Base-by-base conservation (phyloP, 225 moss, liverwort and hornwort genomes). In the Bryoerythrophyllum caledonicum region DNA sequence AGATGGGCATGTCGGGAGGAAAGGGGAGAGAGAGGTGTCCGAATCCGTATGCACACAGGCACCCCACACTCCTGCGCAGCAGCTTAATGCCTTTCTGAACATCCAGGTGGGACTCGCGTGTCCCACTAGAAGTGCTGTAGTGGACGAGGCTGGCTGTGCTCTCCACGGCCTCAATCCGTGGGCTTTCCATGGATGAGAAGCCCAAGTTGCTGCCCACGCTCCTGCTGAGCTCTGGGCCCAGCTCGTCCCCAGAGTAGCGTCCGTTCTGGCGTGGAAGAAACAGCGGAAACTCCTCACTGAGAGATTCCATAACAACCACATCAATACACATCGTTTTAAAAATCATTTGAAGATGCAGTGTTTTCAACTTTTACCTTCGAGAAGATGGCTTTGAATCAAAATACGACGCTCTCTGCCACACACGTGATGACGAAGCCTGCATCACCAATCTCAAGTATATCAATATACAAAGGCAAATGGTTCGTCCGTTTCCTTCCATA, bases 401-500 rank as follows among this genome's bases (percentile, higher is more conserved):
- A 77, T 99, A 95, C 25, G 95, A 95, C 74, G 90, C 88, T 79
- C 95, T 86, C 83, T 99, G 99, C 99, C 99, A 99, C 65, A 99
- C 90, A 23, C 95, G 90, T 54, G 99, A 99, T 60, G 99, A 99
- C 14, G 99, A 99, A 46, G 95, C 93, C 99, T 99, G 84, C 76
- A 64, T 55, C 37, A 74, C 57, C 44, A 67, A n/a, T n/a, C n/a
- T 67, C 21, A 20, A 70, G 25, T 48, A 10, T 14, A 59, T 67
- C 52, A 75, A 60, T 49, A 53, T 11, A 23, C 8, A 38, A 28
- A 43, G n/a, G 21, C 27, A 16, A 52, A 20, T 5, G 21, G 13
- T 65, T 65, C 16, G 28, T 63, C 64, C 55, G 32, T 49, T 51
- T 21, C 30, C 57, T 68, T 41, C 21, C 19, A 67, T 53, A 48